Conservation (phyloP, 164 flowering plant genomes). For the Buxus sempervirens region DNA sequence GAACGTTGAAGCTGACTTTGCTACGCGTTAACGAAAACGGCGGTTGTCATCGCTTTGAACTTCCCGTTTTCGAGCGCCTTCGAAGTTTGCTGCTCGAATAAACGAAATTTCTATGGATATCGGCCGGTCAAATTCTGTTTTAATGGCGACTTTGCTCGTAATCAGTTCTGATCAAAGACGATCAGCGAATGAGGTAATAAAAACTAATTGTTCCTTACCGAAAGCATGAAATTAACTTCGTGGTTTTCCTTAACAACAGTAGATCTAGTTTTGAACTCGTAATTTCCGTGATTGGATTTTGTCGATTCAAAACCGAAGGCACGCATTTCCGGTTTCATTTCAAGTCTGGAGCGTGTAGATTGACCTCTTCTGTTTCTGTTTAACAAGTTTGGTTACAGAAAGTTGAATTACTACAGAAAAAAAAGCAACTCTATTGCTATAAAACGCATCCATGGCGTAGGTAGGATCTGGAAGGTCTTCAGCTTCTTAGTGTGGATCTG, state of each 20-base stretch:
- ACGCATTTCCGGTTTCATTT: not conserved
- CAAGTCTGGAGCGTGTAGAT: not conserved
- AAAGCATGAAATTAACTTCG: not conserved
- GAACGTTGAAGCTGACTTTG: not conserved
- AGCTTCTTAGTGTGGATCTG: not conserved
- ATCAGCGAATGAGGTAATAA: not conserved
- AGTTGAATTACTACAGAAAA: not conserved
- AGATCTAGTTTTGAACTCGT: not conserved
- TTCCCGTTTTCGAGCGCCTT: constrained; percentile 10
- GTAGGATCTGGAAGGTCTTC: not conserved
- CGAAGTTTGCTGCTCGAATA: not conserved
- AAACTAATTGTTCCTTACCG: not conserved
- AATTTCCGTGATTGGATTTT: not conserved
- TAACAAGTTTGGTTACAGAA: not conserved
- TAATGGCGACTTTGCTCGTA: not conserved
- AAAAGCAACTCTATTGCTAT: not conserved
- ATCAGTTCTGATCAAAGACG: not conserved
- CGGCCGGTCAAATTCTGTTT: no score
- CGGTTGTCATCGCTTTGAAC: constrained; percentile 5
- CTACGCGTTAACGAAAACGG: not conserved
- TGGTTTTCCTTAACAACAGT: not conserved
- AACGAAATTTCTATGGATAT: no score
- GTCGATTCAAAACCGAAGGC: not conserved
- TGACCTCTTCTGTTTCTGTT: not conserved
- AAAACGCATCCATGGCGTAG: not conserved